Conservation (phyloP, 208 protist genomes). For the Acanthamoeba royreba region DNA sequence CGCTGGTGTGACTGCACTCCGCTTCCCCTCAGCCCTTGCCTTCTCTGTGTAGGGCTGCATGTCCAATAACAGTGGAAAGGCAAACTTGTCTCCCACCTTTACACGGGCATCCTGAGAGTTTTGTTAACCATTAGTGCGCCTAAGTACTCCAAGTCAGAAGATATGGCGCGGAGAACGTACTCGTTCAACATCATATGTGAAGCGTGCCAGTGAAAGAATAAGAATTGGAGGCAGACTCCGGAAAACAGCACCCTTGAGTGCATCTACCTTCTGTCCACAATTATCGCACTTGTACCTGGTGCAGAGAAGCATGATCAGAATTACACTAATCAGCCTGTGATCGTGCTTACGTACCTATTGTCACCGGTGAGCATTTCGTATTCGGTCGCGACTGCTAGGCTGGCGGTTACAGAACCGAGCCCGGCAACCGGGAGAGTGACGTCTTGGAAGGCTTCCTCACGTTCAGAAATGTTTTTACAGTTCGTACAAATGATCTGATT, state of each 20-base stretch:
- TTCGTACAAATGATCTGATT: constrained; percentile 31
- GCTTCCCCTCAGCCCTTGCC: not conserved
- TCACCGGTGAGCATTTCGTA: constrained; percentile 58
- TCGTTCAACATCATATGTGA: constrained; percentile 33
- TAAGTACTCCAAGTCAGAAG: no score
- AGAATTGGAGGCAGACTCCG: constrained; percentile 19
- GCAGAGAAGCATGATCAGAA: not conserved
- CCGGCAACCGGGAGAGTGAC: not conserved
- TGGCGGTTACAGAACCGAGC: not conserved
- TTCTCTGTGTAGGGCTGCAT: not conserved
- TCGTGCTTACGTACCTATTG: not conserved
- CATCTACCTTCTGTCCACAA: constrained; percentile 43
- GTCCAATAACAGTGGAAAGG: constrained; percentile 17
- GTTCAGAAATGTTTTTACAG: not conserved
- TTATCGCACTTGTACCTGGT: constrained; percentile 51
- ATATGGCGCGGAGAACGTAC: no score
- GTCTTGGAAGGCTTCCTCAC: constrained; percentile 7
- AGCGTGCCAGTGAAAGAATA: constrained; percentile 45
- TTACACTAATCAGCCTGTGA: not conserved
- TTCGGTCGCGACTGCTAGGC: not conserved
- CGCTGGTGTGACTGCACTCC: no score
- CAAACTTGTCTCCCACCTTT: constrained; percentile 29
- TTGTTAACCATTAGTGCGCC: no score
- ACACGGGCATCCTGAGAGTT: constrained; percentile 31
- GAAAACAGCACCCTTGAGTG: constrained; percentile 41